phyloP scores from a whole-genome alignment of 148 eudicot genomes.

The Selenicereus undatus region DNA sequence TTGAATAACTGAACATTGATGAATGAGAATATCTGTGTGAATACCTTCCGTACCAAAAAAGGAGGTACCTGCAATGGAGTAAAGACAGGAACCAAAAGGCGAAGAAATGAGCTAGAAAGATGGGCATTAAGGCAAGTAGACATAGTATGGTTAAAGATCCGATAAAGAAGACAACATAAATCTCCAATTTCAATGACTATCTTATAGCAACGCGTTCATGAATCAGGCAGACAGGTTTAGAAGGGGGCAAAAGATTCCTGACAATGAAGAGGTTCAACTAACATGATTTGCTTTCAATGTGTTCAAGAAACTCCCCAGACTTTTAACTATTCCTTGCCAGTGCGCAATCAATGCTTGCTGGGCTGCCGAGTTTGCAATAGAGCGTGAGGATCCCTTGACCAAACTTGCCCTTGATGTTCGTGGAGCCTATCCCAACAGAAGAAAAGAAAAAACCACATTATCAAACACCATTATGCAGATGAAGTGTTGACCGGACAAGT shows the following conservation, averaged over 20 bases:
- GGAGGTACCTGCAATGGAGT: slow-evolving; percentile 67
- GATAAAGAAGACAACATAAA: background rate
- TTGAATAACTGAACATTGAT: slow-evolving; percentile 96
- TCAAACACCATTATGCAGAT: background rate
- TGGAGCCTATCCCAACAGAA: slow-evolving; percentile 63
- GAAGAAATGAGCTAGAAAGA: slow-evolving; percentile 4
- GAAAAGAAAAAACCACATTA: background rate
- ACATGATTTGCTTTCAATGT: slow-evolving; percentile 85
- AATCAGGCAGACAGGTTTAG: background rate
- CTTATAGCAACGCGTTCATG: background rate
- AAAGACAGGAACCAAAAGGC: slow-evolving; percentile 12
- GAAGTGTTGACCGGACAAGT: background rate
- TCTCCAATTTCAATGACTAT: background rate
- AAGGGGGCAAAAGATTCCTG: background rate
- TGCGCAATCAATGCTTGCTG: slow-evolving; percentile 95
- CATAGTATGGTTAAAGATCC: background rate
- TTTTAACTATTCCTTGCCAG: slow-evolving; percentile 96
- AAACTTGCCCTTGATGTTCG: slow-evolving; percentile 96
- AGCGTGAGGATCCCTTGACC: slow-evolving; percentile 89
- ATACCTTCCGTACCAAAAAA: slow-evolving; percentile 88
- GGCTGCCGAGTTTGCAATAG: slow-evolving; percentile 71
- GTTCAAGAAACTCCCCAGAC: slow-evolving; percentile 72
- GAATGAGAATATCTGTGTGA: slow-evolving; percentile 96
- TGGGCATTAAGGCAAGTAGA: background rate
- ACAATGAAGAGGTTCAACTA: slow-evolving; percentile 28